A percentile compares a stretch with the other conserved stretches of the same genome.
Evolutionary conservation across 164 flowering plant genomes (phyloP).

Genomic region (Berberis thunbergii): DNA sequence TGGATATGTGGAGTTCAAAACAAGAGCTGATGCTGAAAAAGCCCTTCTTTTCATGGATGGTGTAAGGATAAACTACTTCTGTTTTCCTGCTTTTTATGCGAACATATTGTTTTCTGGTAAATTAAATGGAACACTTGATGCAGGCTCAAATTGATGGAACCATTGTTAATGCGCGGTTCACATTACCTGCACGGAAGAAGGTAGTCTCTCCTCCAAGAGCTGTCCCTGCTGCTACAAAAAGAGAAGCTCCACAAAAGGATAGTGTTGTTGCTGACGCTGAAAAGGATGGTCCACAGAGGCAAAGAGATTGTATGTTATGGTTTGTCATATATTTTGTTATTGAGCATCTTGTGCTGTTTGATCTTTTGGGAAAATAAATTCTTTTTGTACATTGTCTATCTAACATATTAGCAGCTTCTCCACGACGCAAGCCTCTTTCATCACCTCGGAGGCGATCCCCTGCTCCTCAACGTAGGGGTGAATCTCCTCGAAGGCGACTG

Average conservation of each 20-base stretch:
- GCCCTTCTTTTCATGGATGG: slow-evolving; percentile 91
- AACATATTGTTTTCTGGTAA: not conserved
- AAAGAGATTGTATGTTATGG: not conserved
- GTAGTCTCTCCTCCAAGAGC: no score
- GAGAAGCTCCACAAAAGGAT: no score
- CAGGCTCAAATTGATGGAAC: slow-evolving; percentile 98
- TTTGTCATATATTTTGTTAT: not conserved
- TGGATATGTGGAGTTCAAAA: slow-evolving; percentile 92
- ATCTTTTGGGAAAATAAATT: not conserved
- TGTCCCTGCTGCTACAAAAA: no score
- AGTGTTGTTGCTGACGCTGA: no score
- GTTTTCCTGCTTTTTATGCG: not conserved
- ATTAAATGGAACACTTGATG: slow-evolving; percentile 4
- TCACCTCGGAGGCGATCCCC: slow-evolving; percentile 82
- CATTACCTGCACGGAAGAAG: no score
- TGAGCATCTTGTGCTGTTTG: not conserved
- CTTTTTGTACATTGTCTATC: not conserved
- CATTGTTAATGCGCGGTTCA: not conserved
- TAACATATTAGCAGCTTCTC: slow-evolving; percentile 49
- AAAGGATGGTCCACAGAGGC: no score
- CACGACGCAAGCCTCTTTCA: slow-evolving; percentile 54
- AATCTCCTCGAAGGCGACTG: slow-evolving; percentile 35
- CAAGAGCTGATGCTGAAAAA: slow-evolving; percentile 85
- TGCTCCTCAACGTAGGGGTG: slow-evolving; percentile 48
- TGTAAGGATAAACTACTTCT: slow-evolving; percentile 30